Evolutionary conservation across 1,139 yeast species (phyloP).

Genomic region (Williopsis jadinii): DNA sequence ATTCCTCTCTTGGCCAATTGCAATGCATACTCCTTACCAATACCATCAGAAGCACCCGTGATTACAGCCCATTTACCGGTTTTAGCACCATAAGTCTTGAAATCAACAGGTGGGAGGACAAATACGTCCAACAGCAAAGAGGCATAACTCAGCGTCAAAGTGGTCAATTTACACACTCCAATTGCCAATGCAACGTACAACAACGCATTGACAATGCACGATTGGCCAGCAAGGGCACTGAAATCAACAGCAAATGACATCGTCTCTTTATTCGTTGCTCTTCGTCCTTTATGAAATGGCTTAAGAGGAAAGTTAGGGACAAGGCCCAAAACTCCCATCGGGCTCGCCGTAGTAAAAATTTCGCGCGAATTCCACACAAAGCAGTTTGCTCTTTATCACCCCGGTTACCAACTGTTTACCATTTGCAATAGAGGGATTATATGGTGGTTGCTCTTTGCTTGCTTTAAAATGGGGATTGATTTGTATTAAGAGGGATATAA

Average conservation of each 20-base stretch:
- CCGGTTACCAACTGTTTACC: no score
- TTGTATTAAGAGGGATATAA: no score
- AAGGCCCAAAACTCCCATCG: no score
- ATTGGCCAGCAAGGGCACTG: constrained; percentile 16
- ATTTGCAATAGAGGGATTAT: no score
- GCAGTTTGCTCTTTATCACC: no score
- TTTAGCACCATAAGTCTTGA: constrained; percentile 63
- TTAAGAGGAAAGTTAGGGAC: no score
- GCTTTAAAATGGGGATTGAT: no score
- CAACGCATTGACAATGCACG: constrained; percentile 18
- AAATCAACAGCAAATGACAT: constrained; percentile 25
- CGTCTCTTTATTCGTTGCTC: no score
- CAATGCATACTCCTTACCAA: constrained; percentile 83
- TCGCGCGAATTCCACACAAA: no score
- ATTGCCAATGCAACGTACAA: constrained; percentile 34
- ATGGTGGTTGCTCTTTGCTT: no score
- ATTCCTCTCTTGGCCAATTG: constrained; percentile 86
- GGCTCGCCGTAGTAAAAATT: no score
- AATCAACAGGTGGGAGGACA: constrained; percentile 57
- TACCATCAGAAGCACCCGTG: constrained; percentile 97
- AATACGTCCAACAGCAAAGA: constrained; percentile 49
- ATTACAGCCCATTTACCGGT: constrained; percentile 71
- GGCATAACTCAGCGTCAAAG: constrained; percentile 33
- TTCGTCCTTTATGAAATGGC: no score
- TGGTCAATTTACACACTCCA: constrained; percentile 46